Evolutionary conservation across 495 filamentous ascomycete genomes (phyloP).

Genomic region (Penicillium ucsense): DNA sequence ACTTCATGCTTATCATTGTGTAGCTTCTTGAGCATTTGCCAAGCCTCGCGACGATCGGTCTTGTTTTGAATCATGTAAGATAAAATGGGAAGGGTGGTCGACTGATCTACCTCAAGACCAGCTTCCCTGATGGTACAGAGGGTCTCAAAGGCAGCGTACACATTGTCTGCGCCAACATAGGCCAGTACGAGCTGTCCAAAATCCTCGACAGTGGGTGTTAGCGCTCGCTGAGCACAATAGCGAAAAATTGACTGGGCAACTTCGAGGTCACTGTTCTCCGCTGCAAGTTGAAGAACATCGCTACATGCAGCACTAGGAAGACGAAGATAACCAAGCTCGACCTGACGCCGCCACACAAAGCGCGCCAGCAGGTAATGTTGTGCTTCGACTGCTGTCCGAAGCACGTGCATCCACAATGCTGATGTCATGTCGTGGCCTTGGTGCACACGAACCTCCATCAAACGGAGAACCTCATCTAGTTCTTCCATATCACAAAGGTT

Average conservation of each 20-base stretch:
- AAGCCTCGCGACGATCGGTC: constrained; percentile 29
- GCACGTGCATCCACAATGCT: constrained; percentile 55
- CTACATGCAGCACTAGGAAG: constrained; percentile 56
- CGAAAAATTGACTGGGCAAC: constrained; percentile 38
- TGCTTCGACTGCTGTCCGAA: constrained; percentile 54
- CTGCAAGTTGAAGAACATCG: constrained; percentile 59
- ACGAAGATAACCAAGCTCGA: constrained; percentile 48
- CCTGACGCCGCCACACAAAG: constrained; percentile 53
- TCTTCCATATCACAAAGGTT: constrained; percentile 60
- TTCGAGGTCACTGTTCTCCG: constrained; percentile 50
- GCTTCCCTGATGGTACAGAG: constrained; percentile 60
- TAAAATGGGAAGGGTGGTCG: constrained; percentile 51
- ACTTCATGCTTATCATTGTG: constrained; percentile 19
- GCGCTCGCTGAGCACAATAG: constrained; percentile 35
- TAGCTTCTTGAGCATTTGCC: constrained; percentile 46
- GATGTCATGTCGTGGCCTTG: constrained; percentile 37
- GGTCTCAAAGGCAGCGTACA: constrained; percentile 47
- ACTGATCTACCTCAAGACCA: constrained; percentile 39
- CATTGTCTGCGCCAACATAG: constrained; percentile 47
- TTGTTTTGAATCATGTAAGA: constrained; percentile 26
- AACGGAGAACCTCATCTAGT: constrained; percentile 59
- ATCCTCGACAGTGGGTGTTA: constrained; percentile 49
- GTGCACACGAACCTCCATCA: constrained; percentile 47
- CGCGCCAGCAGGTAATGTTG: constrained; percentile 45
- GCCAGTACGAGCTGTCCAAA: constrained; percentile 68